Evolutionary conservation across 2,329 filamentous ascomycete species (phyloP).

Genomic region (Epichloe sp.): DNA sequence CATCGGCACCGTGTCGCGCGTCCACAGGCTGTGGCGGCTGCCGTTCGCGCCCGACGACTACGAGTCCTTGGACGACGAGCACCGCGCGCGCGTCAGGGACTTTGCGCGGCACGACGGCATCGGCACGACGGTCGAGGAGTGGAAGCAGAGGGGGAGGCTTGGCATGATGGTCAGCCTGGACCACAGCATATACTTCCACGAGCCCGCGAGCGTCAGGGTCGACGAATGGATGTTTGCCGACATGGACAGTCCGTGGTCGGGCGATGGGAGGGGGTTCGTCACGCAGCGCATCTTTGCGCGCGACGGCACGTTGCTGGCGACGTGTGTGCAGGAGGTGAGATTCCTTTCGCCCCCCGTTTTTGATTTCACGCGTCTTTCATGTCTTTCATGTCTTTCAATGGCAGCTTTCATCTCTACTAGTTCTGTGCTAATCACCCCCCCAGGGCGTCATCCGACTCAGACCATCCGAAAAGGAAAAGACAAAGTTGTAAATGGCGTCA

Average conservation of each 20-base stretch:
- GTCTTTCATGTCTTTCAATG: not conserved
- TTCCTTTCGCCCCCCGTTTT: not conserved
- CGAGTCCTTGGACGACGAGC: slow-evolving; percentile 32
- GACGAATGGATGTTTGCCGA: slow-evolving; percentile 72
- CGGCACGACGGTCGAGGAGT: slow-evolving; percentile 30
- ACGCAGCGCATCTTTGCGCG: slow-evolving; percentile 58
- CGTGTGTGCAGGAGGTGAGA: slow-evolving; percentile 64
- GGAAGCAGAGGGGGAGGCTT: slow-evolving; percentile 41
- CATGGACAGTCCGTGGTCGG: slow-evolving; percentile 70
- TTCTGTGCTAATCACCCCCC: not conserved
- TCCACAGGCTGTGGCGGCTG: slow-evolving; percentile 70
- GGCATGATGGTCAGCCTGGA: slow-evolving; percentile 82
- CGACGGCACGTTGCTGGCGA: slow-evolving; percentile 63
- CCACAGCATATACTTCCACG: slow-evolving; percentile 59
- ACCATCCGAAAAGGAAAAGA: not conserved
- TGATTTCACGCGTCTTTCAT: not conserved
- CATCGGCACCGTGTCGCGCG: slow-evolving; percentile 73
- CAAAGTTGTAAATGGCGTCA: not conserved
- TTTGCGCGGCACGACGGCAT: slow-evolving; percentile 23
- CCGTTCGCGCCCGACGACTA: slow-evolving; percentile 40
- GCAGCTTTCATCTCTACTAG: not conserved
- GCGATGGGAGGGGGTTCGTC: slow-evolving; percentile 64
- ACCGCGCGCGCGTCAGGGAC: slow-evolving; percentile 24
- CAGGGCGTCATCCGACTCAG: slow-evolving; percentile 5
- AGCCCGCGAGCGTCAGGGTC: slow-evolving; percentile 41